Evolutionary conservation across 108 stramenopile species (phyloP).

Genomic region (Nitzschia palea): DNA sequence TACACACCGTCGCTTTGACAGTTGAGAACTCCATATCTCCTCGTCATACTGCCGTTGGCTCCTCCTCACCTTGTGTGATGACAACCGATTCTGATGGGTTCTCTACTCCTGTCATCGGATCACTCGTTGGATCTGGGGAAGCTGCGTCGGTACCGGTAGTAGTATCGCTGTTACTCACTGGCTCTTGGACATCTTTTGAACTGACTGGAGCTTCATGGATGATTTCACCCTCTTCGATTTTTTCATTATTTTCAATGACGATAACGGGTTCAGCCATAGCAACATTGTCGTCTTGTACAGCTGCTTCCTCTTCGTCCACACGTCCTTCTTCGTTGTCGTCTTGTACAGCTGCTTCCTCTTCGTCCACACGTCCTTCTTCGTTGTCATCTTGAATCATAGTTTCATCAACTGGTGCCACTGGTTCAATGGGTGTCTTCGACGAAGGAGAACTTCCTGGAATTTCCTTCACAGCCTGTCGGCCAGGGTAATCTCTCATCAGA

Average conservation of each 20-base stretch:
- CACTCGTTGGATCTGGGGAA: too few species aligned
- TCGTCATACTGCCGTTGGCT: too few species aligned
- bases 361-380: background rate
- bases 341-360: background rate
- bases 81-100: too few species aligned
- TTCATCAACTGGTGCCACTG: background rate
- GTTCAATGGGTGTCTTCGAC: background rate
- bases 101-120: too few species aligned
- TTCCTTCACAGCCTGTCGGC: background rate
- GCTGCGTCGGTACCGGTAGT: too few species aligned
- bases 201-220: too few species aligned
- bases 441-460: too few species aligned
- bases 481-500: constrained; percentile 21
- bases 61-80: too few species aligned
- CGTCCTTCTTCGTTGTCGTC: background rate
- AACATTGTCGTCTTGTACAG: background rate
- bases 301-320: background rate
- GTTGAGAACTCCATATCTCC: too few species aligned
- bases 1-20: too few species aligned
- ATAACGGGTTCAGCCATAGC: background rate
- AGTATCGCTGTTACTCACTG: too few species aligned
- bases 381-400: background rate
- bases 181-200: too few species aligned
- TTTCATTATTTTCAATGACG: background rate
- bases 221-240: background rate